Evolutionary conservation across 805 yeast species (phyloP).

Genomic region (Priceomyces castillae): DNA sequence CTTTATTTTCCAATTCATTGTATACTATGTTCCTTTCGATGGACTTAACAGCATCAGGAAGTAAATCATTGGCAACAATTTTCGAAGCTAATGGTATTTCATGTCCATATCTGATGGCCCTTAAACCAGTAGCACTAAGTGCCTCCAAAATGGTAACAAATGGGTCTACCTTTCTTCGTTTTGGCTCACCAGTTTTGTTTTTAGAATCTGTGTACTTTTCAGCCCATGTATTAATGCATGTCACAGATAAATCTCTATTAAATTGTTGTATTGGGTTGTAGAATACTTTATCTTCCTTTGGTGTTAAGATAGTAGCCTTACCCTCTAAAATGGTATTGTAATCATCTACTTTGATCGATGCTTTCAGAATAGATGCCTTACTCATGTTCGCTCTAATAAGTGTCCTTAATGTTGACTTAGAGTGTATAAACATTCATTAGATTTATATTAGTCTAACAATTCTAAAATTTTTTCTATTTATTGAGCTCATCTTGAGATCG

Average conservation of each 20-base stretch:
- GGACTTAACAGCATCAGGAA: slow-evolving; percentile 79
- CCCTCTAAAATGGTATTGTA: slow-evolving; percentile 63
- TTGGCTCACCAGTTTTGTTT: slow-evolving; percentile 4
- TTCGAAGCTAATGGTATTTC: slow-evolving; percentile 76
- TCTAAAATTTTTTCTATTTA: not conserved
- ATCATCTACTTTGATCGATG: slow-evolving; percentile 22
- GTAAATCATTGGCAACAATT: slow-evolving; percentile 86
- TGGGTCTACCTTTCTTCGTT: slow-evolving; percentile 29
- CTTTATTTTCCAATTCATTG: slow-evolving; percentile 58
- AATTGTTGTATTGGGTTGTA: slow-evolving; percentile 97
- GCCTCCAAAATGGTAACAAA: slow-evolving; percentile 81
- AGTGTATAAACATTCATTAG: slow-evolving; percentile 5
- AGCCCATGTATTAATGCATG: slow-evolving; percentile 85
- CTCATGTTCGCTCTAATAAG: slow-evolving; percentile 3
- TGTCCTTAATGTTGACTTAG: not conserved
- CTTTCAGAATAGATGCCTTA: not conserved
- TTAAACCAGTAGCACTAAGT: slow-evolving; percentile 88
- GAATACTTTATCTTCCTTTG: slow-evolving; percentile 80
- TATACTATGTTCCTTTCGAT: slow-evolving; percentile 69
- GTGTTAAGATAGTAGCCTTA: slow-evolving; percentile 74
- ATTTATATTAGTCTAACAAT: not conserved
- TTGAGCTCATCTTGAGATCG: slow-evolving; percentile 1
- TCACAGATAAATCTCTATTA: slow-evolving; percentile 85
- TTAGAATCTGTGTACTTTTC: slow-evolving; percentile 42
- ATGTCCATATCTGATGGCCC: slow-evolving; percentile 90